phyloP scores from a whole-genome alignment of 768 basidiomycete species.

The Termitomyces sp. region DNA sequence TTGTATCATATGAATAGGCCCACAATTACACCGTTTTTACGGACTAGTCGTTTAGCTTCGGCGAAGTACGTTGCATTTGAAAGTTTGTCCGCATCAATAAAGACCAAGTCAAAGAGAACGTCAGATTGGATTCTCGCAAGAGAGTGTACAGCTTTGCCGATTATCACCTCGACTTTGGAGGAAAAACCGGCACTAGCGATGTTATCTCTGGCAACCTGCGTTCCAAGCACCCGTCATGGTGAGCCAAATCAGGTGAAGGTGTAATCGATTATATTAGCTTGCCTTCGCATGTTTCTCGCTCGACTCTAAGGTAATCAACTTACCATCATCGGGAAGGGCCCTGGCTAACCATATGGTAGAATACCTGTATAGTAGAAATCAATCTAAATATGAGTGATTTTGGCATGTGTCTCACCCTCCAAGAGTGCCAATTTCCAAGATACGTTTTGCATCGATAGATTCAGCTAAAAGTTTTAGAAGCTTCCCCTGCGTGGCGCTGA shows the following conservation, averaged over 20 bases:
- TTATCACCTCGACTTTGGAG: constrained; percentile 40
- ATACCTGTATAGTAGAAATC: constrained; percentile 21
- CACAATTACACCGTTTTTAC: constrained; percentile 58
- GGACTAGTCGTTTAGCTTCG: constrained; percentile 54
- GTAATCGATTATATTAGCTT: not conserved
- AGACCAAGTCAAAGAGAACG: constrained; percentile 55
- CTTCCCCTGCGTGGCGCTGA: constrained; percentile 51
- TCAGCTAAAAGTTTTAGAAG: constrained; percentile 46
- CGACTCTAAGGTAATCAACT: constrained; percentile 44
- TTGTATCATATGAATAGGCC: constrained; percentile 13
- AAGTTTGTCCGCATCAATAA: constrained; percentile 70
- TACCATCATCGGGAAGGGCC: constrained; percentile 44
- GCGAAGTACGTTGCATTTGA: constrained; percentile 50
- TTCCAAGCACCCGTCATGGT: not conserved
- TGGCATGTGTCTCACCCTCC: constrained; percentile 40
- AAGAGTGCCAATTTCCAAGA: constrained; percentile 63
- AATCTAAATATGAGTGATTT: not conserved
- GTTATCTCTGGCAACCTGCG: constrained; percentile 54
- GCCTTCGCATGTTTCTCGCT: constrained; percentile 41
- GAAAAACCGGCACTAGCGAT: constrained; percentile 47
- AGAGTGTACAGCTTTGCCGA: constrained; percentile 47
- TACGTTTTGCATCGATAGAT: constrained; percentile 46
- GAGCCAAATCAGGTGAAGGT: not conserved
- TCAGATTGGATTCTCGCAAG: constrained; percentile 42
- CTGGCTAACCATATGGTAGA: constrained; percentile 40